Base-by-base conservation (phyloP, 257 asterid species). In the Rubia yunnanensis region DNA sequence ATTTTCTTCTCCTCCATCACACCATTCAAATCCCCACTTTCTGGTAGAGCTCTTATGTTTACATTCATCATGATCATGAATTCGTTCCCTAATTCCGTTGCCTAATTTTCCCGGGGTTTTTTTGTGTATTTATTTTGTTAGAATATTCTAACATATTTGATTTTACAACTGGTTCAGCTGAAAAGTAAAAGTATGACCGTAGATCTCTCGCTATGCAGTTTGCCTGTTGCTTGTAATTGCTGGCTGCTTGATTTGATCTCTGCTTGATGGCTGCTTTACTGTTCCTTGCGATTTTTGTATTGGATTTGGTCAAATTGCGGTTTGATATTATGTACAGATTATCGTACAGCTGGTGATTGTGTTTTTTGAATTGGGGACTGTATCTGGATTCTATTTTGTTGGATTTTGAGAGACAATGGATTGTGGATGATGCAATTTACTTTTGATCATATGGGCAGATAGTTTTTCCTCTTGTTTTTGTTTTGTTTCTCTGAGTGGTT, bases 31-130 rank as follows among this genome's bases (percentile, higher is more conserved):
- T 68, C 64, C 52, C 28, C 41, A 23, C 31, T 17, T 68, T 52
- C 49, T 32, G 73, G 74, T 77, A 65, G 52, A 54, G 13, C 10
- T 50, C 28, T 9, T 4, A n/a, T 18, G 5, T 50, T 50, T 8
- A 20, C 17, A 4, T 10, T 44, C 20, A 15, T 44, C 52, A 44
- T 44, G 17, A 0, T 15, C 22, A 44, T 56, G 5, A 41, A 57
- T 75, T 53, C 23, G 50, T 69, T 65, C 52, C 65, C 13, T 64
- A 41, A 26, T 36, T 65, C 62, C 10, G 39, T 57, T 67, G 73
- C 39, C 14, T 68, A 68, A 30, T 73, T 36, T 73, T 63, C 38
- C 39, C 39, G 23, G 61, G 66, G 60, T 57, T 27, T 63, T 31
- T 44, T 17, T 1, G 38, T 28, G 68, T 13, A 26, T 64, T 1